Base-by-base conservation (phyloP, 768 basidiomycete species). In the Tulasnella sp. region DNA sequence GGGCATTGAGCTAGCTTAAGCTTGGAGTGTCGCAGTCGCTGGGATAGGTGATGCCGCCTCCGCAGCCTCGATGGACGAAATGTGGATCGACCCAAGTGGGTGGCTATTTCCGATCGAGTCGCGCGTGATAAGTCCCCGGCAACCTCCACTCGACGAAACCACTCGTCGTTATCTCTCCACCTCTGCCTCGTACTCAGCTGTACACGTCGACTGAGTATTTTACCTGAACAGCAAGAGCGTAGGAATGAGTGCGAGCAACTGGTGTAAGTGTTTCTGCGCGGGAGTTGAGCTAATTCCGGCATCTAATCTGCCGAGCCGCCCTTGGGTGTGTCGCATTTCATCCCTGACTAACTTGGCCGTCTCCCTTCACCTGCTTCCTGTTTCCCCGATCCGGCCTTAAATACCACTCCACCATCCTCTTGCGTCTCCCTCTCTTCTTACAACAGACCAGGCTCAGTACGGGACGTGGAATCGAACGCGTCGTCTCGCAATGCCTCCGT, bases 401-500 rank as follows among this genome's bases (percentile, higher is more conserved):
- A 67, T 67, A 67, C 61, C 29, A 29, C 61, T 35, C 10, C 23
- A 29, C 5, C 61, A n/a, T 26, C 26, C 35, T 2, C 35, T 35
- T 35, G 11, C 61, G 18, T 18, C 29, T 26, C n/a, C 32, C 61
- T 74, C 51, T 55, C 73, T 26, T 32, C 40, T n/a, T 61, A n/a
- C 44, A 20, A 37, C 55, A 26, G 87, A 91, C 84, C 84, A 86
- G 40, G 84, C 83, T 73, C 89, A 89, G 78, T 90, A 90, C 80
- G 84, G 87, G 5, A 84, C 87, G 16, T 90, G 89, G 90, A 89
- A 89, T 78, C 87, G 89, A 74, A 89, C 88, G 20, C 86, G 89
- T 73, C 81, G 87, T n/a, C 81, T 90, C 29, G 87, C 87, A 46
- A 85, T 86, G 69, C 78, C 88, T n/a, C 88, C 87, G 20, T 90